Base-by-base conservation (phyloP, 495 filamentous ascomycete genomes). In the Neurospora sp. region DNA sequence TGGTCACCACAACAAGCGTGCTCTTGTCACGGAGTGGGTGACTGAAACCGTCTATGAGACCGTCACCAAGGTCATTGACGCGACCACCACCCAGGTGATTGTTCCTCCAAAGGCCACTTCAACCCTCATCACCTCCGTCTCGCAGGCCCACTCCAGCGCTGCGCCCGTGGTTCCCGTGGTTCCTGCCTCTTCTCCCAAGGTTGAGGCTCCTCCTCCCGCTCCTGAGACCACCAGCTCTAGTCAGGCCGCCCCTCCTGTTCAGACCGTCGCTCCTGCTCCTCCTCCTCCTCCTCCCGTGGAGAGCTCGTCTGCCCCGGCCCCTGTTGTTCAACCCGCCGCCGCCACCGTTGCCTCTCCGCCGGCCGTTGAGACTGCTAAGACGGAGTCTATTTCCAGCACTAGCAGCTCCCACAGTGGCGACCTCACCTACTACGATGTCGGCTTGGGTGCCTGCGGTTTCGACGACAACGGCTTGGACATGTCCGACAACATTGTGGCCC, bases 41-140 rank as follows among this genome's bases (percentile, higher is more conserved):
- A 84, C 78, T 68, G 84, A 85, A 71, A 85, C 81, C 22, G 82
- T 86, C 69, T 81, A 77, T 75, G 78, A 86, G 76, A 79, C 82
- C n/a, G 81, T 84, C n/a, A 86, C 84, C 42, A 79, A 82, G 74
- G 41, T 84, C 69, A 77, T 85, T 53, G 83, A 84, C 69, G 80
- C 82, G 31, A 80, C 77, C 41, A 79, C 81, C 69, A 85, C 86
- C 42, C 73, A 83, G 72, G 74, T 76, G 41, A 75, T 85, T 74
- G 68, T 75, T 37, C 81, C 85, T 18, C 70, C 72, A 10, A 35
- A 31, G 41, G 69, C 69, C 45, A 68, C 47, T 27, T 71, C n/a
- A 71, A 71, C 40, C 68, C 74, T 22, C 80, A 83, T 2, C 59
- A 59, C 74, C 18, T 69, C 73, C 18, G 69, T 73, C 0, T 71